These are phyloP conservation scores for Gryganskiella cystojenkinii DNA, from an alignment of 192 early-diverging fungal species.

Conservation along the genomic window DNA sequence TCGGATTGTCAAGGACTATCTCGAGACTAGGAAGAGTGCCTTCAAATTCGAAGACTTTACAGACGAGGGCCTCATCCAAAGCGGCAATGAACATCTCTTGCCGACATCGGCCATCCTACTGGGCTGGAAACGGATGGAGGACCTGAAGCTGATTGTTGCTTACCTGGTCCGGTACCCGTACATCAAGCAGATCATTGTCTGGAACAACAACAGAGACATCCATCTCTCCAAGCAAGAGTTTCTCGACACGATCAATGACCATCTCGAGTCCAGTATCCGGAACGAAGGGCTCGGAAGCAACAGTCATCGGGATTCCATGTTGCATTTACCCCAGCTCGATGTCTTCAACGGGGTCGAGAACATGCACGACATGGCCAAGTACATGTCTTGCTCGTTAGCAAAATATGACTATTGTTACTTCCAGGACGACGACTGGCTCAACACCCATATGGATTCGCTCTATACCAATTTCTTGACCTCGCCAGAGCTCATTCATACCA, in stretches of 20 bases:
- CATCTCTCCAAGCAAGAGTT: conserved; percentile 8
- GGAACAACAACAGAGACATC: conserved; percentile 49
- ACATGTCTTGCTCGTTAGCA: conserved; percentile 59
- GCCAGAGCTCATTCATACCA: conserved; percentile 60
- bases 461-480: conserved; percentile 62
- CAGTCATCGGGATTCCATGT: too few species aligned
- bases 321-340: conserved; percentile 15
- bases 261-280: not conserved
- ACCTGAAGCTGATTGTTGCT: conserved; percentile 45
- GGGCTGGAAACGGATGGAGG: conserved; percentile 43
- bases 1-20: not conserved
- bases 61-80: conserved; percentile 11
- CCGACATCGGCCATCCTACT: conserved; percentile 58
- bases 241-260: conserved; percentile 7
- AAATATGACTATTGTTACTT: conserved; percentile 61
- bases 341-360: conserved; percentile 56
- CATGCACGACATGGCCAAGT: conserved; percentile 58
- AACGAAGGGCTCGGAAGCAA: too few species aligned
- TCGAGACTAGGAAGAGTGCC: conserved; percentile 7
- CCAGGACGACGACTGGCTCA: conserved; percentile 63
- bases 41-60: conserved; percentile 39
- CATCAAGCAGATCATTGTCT: conserved; percentile 59
- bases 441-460: conserved; percentile 57
- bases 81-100: conserved; percentile 21
- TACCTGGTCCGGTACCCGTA: conserved; percentile 60